Evolutionary conservation across 73 alveolate species (phyloP).

Genomic region (Paramecium bursaria): DNA sequence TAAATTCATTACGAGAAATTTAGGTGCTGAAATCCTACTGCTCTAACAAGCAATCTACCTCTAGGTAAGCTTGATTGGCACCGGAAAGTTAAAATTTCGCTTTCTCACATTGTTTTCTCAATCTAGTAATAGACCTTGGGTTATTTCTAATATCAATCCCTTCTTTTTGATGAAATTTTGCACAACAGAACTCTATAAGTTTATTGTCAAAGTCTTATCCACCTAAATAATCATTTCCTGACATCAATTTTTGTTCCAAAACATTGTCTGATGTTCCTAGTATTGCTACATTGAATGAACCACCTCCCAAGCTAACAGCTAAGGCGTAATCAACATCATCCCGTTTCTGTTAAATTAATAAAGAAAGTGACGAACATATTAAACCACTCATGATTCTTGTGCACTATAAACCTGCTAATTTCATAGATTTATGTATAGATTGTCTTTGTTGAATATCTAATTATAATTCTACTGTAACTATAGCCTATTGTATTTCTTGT

Average conservation of each 20-base stretch:
- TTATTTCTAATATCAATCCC: slow-evolving; percentile 78
- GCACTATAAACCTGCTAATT: slow-evolving; percentile 81
- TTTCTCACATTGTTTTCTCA: slow-evolving; percentile 83
- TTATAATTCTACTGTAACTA: slow-evolving; percentile 87
- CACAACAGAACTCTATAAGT: slow-evolving; percentile 79
- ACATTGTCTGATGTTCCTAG: slow-evolving; percentile 86
- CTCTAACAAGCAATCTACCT: slow-evolving; percentile 89
- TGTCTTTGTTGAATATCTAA: slow-evolving; percentile 81
- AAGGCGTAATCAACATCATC: slow-evolving; percentile 78
- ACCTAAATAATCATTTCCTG: slow-evolving; percentile 92
- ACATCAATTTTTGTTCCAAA: slow-evolving; percentile 85
- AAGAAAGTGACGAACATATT: slow-evolving; percentile 95
- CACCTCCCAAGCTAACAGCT: slow-evolving; percentile 87
- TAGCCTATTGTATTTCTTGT: slow-evolving; percentile 82
- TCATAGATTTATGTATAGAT: slow-evolving; percentile 90
- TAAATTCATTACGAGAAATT: slow-evolving; percentile 92
- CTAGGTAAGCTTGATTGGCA: slow-evolving; percentile 85
- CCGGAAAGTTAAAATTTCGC: slow-evolving; percentile 93
- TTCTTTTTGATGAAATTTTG: slow-evolving; percentile 72
- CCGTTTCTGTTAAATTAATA: slow-evolving; percentile 86
- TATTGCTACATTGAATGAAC: slow-evolving; percentile 86
- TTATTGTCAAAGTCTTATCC: slow-evolving; percentile 94
- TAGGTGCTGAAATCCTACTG: slow-evolving; percentile 87
- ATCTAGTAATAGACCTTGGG: slow-evolving; percentile 85
- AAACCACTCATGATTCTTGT: slow-evolving; percentile 84